Percentiles rank a stretch among this genome's conserved stretches.
These are phyloP conservation scores for Wickerhamiella spandovensis DNA, from an alignment of 805 yeast species.

Conservation along the genomic window DNA sequence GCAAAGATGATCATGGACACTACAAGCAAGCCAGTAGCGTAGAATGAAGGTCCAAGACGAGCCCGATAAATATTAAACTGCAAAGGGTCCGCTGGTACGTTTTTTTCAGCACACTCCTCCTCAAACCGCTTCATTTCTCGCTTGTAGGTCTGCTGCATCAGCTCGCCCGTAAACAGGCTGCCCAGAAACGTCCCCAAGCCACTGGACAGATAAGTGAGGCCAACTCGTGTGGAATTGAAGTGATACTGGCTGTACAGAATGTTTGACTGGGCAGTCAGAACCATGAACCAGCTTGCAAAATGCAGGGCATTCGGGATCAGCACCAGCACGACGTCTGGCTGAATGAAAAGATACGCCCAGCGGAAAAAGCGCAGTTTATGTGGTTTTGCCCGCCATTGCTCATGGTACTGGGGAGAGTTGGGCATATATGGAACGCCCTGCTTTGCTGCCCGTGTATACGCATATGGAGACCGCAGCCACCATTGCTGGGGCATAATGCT, in stretches of 20 bases:
- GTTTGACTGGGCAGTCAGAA: constrained; percentile 54
- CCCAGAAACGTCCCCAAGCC: constrained; percentile 60
- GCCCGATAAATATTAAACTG: constrained; percentile 43
- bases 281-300: constrained; percentile 57
- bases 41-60: constrained; percentile 35
- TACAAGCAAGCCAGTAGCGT: constrained; percentile 31
- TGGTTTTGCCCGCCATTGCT: constrained; percentile 15
- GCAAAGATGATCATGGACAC: constrained; percentile 45
- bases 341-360: constrained; percentile 33
- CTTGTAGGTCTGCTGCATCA: constrained; percentile 40
- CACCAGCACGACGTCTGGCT: constrained; percentile 33
- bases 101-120: constrained; percentile 16
- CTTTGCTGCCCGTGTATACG: constrained; percentile 8
- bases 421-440: constrained; percentile 17
- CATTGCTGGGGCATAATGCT: constrained; percentile 32
- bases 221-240: constrained; percentile 43
- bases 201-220: constrained; percentile 62
- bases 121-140: constrained; percentile 14
- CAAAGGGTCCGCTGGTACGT: constrained; percentile 24
- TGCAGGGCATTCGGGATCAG: constrained; percentile 47
- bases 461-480: constrained; percentile 16
- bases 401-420: constrained; percentile 11
- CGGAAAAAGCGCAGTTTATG: constrained; percentile 11
- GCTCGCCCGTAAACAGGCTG: constrained; percentile 42
- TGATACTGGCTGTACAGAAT: constrained; percentile 37